Evolutionary conservation across 306 rosid genomes (phyloP).

Genomic region (Albizia julibrissin): DNA sequence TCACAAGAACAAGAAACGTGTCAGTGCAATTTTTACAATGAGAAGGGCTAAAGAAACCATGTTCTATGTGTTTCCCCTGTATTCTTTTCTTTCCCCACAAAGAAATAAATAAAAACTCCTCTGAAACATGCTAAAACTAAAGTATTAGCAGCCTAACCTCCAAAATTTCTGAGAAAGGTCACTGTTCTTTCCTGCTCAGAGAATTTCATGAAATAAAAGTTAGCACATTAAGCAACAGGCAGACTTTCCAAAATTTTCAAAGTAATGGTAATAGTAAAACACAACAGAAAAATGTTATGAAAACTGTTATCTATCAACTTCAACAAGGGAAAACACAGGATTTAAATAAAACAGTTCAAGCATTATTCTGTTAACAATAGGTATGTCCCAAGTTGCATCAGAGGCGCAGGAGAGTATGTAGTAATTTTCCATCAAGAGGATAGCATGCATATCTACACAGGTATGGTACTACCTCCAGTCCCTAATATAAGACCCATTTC

Average conservation of each 20-base stretch:
- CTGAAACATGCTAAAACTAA: background rate
- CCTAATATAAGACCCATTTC: too few relatives aligned
- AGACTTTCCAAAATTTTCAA: background rate
- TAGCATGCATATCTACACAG: background rate
- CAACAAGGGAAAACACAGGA: background rate
- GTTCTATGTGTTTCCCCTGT: background rate
- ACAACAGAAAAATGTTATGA: background rate
- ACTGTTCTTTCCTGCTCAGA: conserved; percentile 67
- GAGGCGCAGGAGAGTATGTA: background rate
- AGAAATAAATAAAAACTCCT: background rate
- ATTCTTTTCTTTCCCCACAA: background rate
- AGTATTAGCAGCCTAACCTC: conserved; percentile 52
- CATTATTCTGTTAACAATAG: background rate
- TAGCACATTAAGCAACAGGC: background rate
- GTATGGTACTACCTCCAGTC: background rate
- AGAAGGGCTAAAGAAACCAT: background rate
- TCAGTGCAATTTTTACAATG: background rate
- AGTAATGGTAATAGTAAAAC: background rate
- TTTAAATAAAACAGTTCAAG: background rate
- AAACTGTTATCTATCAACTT: background rate
- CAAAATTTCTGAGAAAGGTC: conserved; percentile 87
- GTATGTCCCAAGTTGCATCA: background rate
- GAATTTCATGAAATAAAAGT: background rate
- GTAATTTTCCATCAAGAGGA: background rate
- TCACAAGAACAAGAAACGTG: conserved; percentile 15